phyloP scores from a whole-genome alignment of 2,329 filamentous ascomycete species.

The Allantophomopsis lycopodina region DNA sequence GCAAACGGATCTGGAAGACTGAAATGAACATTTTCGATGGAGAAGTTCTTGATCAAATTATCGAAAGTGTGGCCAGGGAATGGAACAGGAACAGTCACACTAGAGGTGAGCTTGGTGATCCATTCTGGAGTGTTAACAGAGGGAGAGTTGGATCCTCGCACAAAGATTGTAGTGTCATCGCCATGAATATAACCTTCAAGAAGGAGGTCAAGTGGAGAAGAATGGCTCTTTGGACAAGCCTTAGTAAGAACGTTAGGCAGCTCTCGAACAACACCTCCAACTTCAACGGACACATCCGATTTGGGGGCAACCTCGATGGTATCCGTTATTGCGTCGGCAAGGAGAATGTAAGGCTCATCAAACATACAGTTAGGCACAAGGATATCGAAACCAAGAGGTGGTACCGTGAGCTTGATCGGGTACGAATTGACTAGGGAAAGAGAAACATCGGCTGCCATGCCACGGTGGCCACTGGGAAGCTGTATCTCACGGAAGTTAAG shows the following conservation, averaged over 20 bases:
- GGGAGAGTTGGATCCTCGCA: slow-evolving; percentile 62
- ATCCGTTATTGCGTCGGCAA: slow-evolving; percentile 63
- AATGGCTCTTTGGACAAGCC: slow-evolving; percentile 60
- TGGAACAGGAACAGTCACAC: slow-evolving; percentile 71
- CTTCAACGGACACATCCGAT: slow-evolving; percentile 52
- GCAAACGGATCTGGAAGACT: slow-evolving; percentile 69
- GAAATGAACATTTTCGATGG: slow-evolving; percentile 75
- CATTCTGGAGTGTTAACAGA: slow-evolving; percentile 61
- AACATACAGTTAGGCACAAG: slow-evolving; percentile 69
- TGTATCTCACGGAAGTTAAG: slow-evolving; percentile 66
- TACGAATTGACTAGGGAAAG: slow-evolving; percentile 63
- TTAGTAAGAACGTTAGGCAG: slow-evolving; percentile 62
- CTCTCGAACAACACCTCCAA: slow-evolving; percentile 56
- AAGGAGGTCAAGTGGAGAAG: slow-evolving; percentile 75
- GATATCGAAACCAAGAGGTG: slow-evolving; percentile 71
- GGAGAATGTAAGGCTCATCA: slow-evolving; percentile 58
- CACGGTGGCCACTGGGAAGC: slow-evolving; percentile 30
- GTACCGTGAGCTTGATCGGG: slow-evolving; percentile 63
- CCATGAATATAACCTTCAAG: slow-evolving; percentile 74
- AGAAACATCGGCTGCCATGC: slow-evolving; percentile 70
- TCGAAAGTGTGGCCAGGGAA: slow-evolving; percentile 75
- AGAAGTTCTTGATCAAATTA: slow-evolving; percentile 76
- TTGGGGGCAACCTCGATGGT: slow-evolving; percentile 54
- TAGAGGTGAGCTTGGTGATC: slow-evolving; percentile 68
- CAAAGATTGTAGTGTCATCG: slow-evolving; percentile 63